Percentiles rank a stretch among this genome's conserved stretches.
Evolutionary conservation across 169 alveolate species (phyloP).

Genomic region (Plasmodium fragile): DNA sequence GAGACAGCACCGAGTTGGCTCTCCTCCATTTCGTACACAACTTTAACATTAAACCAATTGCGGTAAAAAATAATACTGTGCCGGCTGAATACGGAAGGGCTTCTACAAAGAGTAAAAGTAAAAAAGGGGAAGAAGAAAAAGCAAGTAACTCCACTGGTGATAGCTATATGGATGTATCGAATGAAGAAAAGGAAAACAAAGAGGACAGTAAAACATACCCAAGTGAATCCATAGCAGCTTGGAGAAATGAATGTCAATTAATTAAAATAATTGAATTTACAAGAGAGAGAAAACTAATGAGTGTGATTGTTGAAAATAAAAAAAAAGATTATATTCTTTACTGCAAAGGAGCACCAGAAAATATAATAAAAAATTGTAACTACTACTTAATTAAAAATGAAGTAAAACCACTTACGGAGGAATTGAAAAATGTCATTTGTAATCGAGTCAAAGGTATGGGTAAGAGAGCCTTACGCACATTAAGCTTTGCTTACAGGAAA

Average conservation of each 20-base stretch:
- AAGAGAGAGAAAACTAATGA: conserved; percentile 97
- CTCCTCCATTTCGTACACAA: conserved; percentile 63
- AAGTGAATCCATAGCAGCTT: conserved; percentile 43
- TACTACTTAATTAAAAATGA: conserved; percentile 89
- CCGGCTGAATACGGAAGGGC: conserved; percentile 73
- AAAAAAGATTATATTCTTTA: conserved; percentile 85
- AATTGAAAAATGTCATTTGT: conserved; percentile 84
- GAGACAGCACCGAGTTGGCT: conserved; percentile 76
- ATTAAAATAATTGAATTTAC: conserved; percentile 93
- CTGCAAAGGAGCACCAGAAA: conserved; percentile 99
- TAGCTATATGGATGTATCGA: background rate
- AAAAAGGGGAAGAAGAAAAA: background rate
- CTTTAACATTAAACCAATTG: conserved; percentile 28
- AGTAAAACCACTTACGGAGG: conserved; percentile 86
- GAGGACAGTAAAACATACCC: background rate
- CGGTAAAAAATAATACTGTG: conserved; percentile 29
- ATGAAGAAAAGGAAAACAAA: background rate
- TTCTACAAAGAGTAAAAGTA: background rate
- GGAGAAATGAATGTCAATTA: conserved; percentile 40
- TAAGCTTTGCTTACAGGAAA: conserved; percentile 88
- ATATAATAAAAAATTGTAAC: conserved; percentile 91
- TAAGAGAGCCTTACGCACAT: conserved; percentile 90
- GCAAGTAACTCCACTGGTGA: background rate
- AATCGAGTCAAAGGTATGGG: conserved; percentile 92
- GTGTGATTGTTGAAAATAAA: conserved; percentile 84